Evolutionary conservation across 2,329 filamentous ascomycete genomes (phyloP).

Genomic region (Coleophoma crateriformis): DNA sequence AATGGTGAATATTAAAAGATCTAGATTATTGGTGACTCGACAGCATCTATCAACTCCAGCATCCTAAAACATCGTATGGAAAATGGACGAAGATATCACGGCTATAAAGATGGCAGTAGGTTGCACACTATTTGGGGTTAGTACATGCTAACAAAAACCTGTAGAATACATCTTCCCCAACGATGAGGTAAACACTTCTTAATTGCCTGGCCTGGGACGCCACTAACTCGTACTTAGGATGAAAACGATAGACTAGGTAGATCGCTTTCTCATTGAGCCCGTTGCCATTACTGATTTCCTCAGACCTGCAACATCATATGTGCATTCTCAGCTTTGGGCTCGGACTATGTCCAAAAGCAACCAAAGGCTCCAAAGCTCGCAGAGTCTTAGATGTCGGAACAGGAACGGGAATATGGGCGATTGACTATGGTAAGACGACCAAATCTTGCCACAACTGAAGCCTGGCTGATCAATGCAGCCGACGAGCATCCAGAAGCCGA

Average conservation of each 20-base stretch:
- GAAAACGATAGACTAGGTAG: neutral
- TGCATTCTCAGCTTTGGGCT: slow-evolving; percentile 13
- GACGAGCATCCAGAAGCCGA: neutral
- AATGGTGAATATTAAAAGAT: too few species aligned
- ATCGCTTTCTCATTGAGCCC: neutral
- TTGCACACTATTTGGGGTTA: neutral
- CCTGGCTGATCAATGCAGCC: neutral
- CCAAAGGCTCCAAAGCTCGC: slow-evolving; percentile 15
- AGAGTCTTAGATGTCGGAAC: slow-evolving; percentile 9
- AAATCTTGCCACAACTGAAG: neutral
- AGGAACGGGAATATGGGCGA: slow-evolving; percentile 18
- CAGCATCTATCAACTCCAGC: neutral
- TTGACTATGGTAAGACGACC: slow-evolving; percentile 18
- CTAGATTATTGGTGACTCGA: neutral
- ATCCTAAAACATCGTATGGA: neutral
- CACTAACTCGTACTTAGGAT: neutral
- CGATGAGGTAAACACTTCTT: neutral
- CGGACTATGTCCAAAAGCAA: slow-evolving; percentile 18
- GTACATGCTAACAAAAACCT: neutral
- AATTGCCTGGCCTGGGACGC: neutral
- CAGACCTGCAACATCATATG: slow-evolving; percentile 12
- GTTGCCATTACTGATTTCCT: neutral
- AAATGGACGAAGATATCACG: neutral
- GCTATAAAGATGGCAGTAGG: neutral
- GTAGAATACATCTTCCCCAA: neutral